Conservation (phyloP, 805 yeast genomes). For the Starmerella khaoyaiensis region DNA sequence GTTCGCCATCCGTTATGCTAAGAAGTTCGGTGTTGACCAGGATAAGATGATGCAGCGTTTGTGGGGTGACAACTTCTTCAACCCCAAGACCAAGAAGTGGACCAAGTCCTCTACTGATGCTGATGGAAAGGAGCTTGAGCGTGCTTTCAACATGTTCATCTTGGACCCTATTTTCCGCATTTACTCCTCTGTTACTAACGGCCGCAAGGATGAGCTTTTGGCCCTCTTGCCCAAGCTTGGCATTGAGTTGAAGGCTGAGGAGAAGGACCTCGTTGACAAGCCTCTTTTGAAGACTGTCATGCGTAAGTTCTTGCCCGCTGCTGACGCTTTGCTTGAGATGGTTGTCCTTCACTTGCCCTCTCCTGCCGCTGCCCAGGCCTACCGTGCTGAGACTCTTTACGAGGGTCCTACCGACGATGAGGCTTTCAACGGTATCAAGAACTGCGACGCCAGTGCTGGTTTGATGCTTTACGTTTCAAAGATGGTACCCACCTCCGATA, state of each 20-base stretch:
- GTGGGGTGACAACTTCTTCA: constrained; percentile 99
- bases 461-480: constrained; percentile 98
- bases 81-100: constrained; percentile 99
- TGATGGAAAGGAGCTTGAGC: constrained; percentile 87
- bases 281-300: constrained; percentile 94
- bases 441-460: constrained; percentile 97
- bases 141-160: constrained; percentile 99
- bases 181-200: constrained; percentile 95
- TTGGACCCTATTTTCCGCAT: constrained; percentile 98
- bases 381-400: constrained; percentile 98
- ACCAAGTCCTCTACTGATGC: constrained; percentile 90
- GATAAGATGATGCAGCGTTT: constrained; percentile 96
- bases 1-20: constrained; percentile 94
- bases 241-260: constrained; percentile 85
- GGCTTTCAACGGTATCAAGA: constrained; percentile 80
- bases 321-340: constrained; percentile 98
- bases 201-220: constrained; percentile 95
- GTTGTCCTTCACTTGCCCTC: constrained; percentile 97
- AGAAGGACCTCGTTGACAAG: constrained; percentile 97
- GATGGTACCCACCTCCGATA: constrained; percentile 99
- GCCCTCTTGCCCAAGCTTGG: constrained; percentile 85
- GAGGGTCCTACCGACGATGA: constrained; percentile 94
- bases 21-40: constrained; percentile 99
- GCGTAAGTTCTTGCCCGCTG: constrained; percentile 99
- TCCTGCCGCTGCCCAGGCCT: constrained; percentile 96